Base-by-base conservation (phyloP, 495 filamentous ascomycete species). In the Annulohypoxylon maeteangense region DNA sequence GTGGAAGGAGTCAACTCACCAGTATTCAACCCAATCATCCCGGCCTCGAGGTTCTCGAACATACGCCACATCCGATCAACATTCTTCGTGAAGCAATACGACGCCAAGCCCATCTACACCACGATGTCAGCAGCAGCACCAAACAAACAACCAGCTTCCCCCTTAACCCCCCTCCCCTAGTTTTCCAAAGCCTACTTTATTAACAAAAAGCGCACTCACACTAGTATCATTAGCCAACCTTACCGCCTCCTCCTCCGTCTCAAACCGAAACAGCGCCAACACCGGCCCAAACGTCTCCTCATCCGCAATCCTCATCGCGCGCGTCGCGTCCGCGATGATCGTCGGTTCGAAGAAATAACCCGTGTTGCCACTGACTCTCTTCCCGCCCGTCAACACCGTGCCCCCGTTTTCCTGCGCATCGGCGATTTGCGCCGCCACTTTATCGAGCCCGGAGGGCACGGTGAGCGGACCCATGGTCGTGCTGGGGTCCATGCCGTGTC, bases 271-370 rank as follows among this genome's bases (percentile, higher is more conserved):
- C 58, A 93, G 76, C 2, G 90, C 90, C 7, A 88, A 81, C 7
- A 93, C 79, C 0, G 91, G 91, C 3, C 88, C 90, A 76, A 93
- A 92, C 1, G 86, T 89, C 78, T 93, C 91, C 75, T 93, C 91
- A 0, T 80, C 78, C 0, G 87, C 85, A 65, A 92, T 87, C 68
- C 85, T 80, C 90, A 92, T 92, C 11, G 88, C 81, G 34, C 81
- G 75, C 45, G 84, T 89, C 68, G 90, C 87, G 2, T 85, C 84
- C 0, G 83, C 83, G 70, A 93, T 83, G 67, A 93, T 86, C 0
- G 91, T 92, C 0, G 90, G 90, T 75, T 89, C 86, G 76, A 91
- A 91, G 83, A 92, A 93, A 70, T 91, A 92, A 2, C 90, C 90
- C 1, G 78, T 45, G 38, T 53, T 57, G 29, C 58, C 7, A 4